These are phyloP conservation scores for Linanthus parryae DNA, from an alignment of 148 eudicot species.

Conservation along the genomic window DNA sequence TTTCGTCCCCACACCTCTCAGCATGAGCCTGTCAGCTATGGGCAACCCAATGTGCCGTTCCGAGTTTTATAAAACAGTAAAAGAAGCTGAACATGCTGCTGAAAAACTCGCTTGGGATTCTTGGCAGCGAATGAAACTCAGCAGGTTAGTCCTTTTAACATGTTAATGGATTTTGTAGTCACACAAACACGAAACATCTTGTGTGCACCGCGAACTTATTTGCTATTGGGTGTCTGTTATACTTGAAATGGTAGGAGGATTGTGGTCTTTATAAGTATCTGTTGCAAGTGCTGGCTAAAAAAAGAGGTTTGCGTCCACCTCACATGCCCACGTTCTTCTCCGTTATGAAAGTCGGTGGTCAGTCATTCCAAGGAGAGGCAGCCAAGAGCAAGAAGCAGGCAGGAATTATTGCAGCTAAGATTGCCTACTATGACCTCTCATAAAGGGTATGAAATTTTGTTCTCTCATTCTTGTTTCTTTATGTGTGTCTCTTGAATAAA, in stretches of 20 bases:
- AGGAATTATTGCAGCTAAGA: conserved; percentile 71
- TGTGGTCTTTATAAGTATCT: conserved; percentile 50
- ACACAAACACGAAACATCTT: not conserved
- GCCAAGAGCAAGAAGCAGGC: conserved; percentile 77
- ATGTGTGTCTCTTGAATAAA: not conserved
- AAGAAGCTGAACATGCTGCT: conserved; percentile 83
- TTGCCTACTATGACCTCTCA: conserved; percentile 52
- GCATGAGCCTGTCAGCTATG: no score
- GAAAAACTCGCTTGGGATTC: conserved; percentile 61
- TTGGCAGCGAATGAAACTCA: conserved; percentile 32
- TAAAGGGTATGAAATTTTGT: conserved; percentile 36
- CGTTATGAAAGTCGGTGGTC: conserved; percentile 35
- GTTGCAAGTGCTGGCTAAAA: conserved; percentile 57
- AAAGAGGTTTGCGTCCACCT: conserved; percentile 30
- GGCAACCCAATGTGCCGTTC: no score
- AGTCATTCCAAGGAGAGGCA: conserved; percentile 48
- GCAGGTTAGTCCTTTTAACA: conserved; percentile 40
- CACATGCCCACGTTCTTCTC: conserved; percentile 54
- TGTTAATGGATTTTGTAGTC: not conserved
- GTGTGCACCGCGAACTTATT: not conserved
- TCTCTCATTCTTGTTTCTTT: not conserved
- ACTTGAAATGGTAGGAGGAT: conserved; percentile 34
- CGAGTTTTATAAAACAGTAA: conserved; percentile 42
- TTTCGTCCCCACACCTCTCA: no score
- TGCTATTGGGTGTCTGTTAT: not conserved